Percentiles rank a stretch among this genome's conserved stretches.
Conservation (phyloP, 306 rosid genomes). For the Fragaria iinumae region DNA sequence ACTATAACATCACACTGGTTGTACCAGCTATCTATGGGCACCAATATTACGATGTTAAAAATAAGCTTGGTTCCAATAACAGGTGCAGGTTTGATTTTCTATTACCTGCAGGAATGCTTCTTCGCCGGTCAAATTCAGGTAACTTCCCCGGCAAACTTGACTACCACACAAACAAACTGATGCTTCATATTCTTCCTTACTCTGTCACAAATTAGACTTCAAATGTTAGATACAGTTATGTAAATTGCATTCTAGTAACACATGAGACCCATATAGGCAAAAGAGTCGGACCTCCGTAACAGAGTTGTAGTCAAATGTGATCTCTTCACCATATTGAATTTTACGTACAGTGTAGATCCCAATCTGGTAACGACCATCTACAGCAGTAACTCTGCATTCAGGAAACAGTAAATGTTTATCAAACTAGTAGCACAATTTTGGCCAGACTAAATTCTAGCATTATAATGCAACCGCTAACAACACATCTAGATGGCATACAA, state of each 20-base stretch:
- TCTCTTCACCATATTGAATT: slow-evolving; percentile 89
- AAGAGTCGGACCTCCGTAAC: slow-evolving; percentile 86
- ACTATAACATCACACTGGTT: slow-evolving; percentile 13
- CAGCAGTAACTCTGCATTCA: slow-evolving; percentile 86
- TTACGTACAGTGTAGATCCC: slow-evolving; percentile 86
- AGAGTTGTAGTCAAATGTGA: slow-evolving; percentile 95
- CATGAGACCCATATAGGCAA: slow-evolving; percentile 17
- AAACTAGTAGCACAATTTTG: not conserved
- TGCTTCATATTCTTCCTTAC: slow-evolving; percentile 98
- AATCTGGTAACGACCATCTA: slow-evolving; percentile 92
- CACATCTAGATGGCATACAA: not conserved
- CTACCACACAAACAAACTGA: slow-evolving; percentile 99
- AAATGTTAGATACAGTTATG: slow-evolving; percentile 19
- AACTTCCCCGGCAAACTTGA: slow-evolving; percentile 98
- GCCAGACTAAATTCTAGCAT: not conserved
- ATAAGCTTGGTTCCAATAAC: not conserved
- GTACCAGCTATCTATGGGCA: slow-evolving; percentile 4
- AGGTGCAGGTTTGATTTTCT: not conserved
- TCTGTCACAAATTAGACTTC: slow-evolving; percentile 45
- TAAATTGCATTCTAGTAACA: not conserved
- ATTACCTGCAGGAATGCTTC: slow-evolving; percentile 87
- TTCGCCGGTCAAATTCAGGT: slow-evolving; percentile 94
- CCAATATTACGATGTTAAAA: not conserved
- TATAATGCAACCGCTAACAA: not conserved
- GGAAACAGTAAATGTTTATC: not conserved